Conservation (phyloP, 176 grass and related monocot species). For the Saccharum spontaneum region DNA sequence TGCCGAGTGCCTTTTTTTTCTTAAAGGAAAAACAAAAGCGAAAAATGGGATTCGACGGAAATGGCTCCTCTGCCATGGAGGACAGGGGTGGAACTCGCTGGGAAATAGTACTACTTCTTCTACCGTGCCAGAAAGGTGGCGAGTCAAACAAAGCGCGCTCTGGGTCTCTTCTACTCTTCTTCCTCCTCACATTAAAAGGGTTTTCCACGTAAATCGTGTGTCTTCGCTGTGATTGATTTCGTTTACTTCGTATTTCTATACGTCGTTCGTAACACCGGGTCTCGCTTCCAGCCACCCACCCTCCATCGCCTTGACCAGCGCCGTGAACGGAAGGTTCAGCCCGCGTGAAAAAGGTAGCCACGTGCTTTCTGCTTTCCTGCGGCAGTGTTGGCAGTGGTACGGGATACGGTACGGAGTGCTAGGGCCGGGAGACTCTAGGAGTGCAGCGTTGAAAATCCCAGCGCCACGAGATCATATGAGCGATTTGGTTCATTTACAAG, state of each 20-base stretch:
- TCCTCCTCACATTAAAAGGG: too few relatives aligned
- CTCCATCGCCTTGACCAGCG: background rate
- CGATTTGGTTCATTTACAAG: background rate
- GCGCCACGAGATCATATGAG: background rate
- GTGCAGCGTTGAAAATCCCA: background rate
- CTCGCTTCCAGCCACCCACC: background rate
- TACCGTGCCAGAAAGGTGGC: background rate
- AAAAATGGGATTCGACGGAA: background rate
- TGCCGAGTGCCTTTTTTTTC: too few relatives aligned
- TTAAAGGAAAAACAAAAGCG: background rate
- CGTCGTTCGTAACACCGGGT: too few relatives aligned
- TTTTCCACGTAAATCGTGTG: too few relatives aligned
- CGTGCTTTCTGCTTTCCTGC: background rate
- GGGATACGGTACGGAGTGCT: background rate
- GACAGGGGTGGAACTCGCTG: background rate
- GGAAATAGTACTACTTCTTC: background rate
- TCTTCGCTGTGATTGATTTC: too few relatives aligned
- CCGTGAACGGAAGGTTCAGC: background rate
- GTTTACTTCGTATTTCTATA: too few relatives aligned
- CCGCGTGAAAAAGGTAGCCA: background rate
- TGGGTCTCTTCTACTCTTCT: background rate
- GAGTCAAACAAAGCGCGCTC: slow-evolving; percentile 4
- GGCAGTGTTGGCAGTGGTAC: background rate
- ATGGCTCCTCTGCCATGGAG: background rate
- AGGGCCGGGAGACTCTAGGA: background rate